Conservation (phyloP, 495 filamentous ascomycete species). For the Hypoxylon fuscum region DNA sequence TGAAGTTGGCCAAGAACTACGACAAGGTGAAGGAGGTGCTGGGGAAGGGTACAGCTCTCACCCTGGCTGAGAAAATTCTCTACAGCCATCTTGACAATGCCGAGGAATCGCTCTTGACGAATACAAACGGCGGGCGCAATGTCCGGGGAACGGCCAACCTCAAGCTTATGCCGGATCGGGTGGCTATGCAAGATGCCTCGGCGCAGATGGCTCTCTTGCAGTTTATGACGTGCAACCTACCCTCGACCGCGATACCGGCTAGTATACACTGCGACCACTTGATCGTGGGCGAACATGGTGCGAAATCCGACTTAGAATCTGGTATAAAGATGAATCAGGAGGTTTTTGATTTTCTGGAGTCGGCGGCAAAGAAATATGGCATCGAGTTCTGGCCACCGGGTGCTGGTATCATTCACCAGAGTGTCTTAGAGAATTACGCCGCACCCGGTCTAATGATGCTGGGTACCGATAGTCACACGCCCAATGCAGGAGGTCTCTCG, state of each 20-base stretch:
- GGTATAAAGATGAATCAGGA: conserved; percentile 94
- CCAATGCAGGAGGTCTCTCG: conserved; percentile 91
- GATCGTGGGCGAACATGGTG: conserved; percentile 93
- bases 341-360: conserved; percentile 97
- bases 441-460: conserved; percentile 98
- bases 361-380: conserved; percentile 92
- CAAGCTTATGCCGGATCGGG: conserved; percentile 96
- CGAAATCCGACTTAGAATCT: conserved; percentile 83
- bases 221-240: conserved; percentile 96
- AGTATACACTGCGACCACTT: conserved; percentile 99
- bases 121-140: conserved; percentile 79
- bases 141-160: conserved; percentile 90
- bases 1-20: conserved; percentile 57
- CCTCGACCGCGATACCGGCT: conserved; percentile 92
- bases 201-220: conserved; percentile 98
- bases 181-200: conserved; percentile 99
- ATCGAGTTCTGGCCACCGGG: conserved; percentile 99
- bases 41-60: conserved; percentile 71
- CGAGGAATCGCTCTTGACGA: conserved; percentile 82
- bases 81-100: conserved; percentile 92
- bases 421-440: conserved; percentile 98
- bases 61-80: conserved; percentile 95
- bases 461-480: conserved; percentile 98
- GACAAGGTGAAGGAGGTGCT: conserved; percentile 74
- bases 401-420: conserved; percentile 99